These are phyloP conservation scores for Tolypocladium ophioglossoides DNA, from an alignment of 2,329 filamentous ascomycete species.

Conservation along the genomic window DNA sequence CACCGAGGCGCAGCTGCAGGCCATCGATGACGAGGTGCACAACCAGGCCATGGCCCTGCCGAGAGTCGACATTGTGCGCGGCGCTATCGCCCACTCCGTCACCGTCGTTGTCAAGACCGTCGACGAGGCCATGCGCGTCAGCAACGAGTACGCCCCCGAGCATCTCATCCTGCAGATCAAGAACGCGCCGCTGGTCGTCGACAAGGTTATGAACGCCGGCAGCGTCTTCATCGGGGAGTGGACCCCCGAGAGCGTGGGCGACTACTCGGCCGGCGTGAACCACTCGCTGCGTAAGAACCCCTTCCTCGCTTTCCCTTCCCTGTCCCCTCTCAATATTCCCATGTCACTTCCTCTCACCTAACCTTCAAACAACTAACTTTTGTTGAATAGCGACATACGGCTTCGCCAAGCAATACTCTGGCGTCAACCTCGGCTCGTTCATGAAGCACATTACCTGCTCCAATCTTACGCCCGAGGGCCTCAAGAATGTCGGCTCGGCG, in stretches of 20 bases:
- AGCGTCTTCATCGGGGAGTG: conserved; percentile 93
- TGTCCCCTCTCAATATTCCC: neutral
- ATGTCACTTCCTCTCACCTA: neutral
- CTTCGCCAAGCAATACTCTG: conserved; percentile 96
- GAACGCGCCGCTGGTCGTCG: conserved; percentile 63
- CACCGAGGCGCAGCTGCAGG: conserved; percentile 57
- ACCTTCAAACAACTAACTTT: conserved; percentile 6
- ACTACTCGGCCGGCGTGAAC: conserved; percentile 97
- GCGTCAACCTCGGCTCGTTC: conserved; percentile 91
- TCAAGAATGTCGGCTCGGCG: conserved; percentile 74
- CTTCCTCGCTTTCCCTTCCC: conserved; percentile 15
- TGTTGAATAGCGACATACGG: conserved; percentile 71
- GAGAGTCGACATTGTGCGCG: conserved; percentile 84
- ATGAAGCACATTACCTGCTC: conserved; percentile 97
- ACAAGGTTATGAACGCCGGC: conserved; percentile 81
- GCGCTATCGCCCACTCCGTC: conserved; percentile 82
- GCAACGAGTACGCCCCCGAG: conserved; percentile 93
- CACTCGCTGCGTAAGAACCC: conserved; percentile 76
- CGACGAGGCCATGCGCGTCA: conserved; percentile 66
- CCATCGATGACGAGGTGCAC: conserved; percentile 88
- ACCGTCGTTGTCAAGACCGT: conserved; percentile 67
- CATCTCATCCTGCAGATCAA: conserved; percentile 87
- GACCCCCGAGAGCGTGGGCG: conserved; percentile 96
- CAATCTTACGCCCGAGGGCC: conserved; percentile 74
- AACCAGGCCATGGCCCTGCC: conserved; percentile 78